Evolutionary conservation across 345 rosid species (phyloP).

Genomic region (Cardamine occulta): DNA sequence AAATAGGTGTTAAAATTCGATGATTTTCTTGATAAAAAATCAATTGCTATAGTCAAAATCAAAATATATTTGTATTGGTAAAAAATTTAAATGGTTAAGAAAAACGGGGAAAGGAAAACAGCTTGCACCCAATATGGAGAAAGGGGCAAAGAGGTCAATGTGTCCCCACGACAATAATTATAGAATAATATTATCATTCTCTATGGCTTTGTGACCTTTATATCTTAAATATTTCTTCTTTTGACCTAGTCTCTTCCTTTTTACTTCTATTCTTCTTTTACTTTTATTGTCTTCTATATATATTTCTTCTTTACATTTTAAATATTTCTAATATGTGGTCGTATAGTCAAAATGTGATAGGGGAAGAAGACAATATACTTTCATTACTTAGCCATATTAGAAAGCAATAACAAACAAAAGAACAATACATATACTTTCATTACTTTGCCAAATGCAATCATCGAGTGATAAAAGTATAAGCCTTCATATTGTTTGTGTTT

Average conservation of each 20-base stretch:
- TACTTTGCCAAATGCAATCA: constrained; percentile 16
- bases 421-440: not conserved
- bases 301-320: too few relatives aligned
- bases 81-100: not conserved
- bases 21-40: constrained; percentile 19
- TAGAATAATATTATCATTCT: constrained; percentile 56
- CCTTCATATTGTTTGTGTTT: constrained; percentile 1
- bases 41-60: not conserved
- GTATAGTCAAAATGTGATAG: constrained; percentile 20
- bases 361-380: constrained; percentile 1
- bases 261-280: constrained; percentile 29
- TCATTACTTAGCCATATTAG: not conserved
- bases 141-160: constrained; percentile 44
- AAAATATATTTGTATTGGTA: not conserved
- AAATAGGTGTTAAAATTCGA: constrained; percentile 15
- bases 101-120: constrained; percentile 46
- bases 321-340: not conserved
- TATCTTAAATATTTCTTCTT: constrained; percentile 42
- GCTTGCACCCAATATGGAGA: constrained; percentile 65
- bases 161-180: constrained; percentile 74
- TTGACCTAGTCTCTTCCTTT: constrained; percentile 51
- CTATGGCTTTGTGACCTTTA: constrained; percentile 39
- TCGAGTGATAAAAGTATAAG: constrained; percentile 1
- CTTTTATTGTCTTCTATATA: not conserved
- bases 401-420: not conserved